Evolutionary conservation across 768 basidiomycete genomes (phyloP), one percentile per base, ranked within the genome.

Genomic region (Podaxis mareebaensis): DNA sequence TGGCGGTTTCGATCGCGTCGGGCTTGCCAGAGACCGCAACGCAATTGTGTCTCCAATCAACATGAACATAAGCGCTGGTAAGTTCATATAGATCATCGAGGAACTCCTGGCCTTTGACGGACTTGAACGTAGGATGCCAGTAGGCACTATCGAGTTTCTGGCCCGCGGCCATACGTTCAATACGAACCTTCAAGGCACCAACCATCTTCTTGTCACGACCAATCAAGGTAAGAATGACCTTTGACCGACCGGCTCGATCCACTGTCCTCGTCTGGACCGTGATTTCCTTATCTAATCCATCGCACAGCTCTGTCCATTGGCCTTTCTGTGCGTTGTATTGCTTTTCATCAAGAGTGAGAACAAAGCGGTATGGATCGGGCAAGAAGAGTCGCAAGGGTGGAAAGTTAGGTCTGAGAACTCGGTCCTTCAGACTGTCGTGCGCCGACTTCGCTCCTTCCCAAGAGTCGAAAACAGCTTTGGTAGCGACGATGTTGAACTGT

Each of bases 171-270:
- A 88, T 69, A 58, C 75, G 80, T 69, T 88, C 87, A 0, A 85
- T 82, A 57, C 86, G 75, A 13, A 88, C 86, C 73, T 87, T 88
- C 64, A 89, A 67, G 3, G 79, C 76, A 1, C 87, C 87, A 0
- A 82, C 78, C 1, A 79, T 79, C 66, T 83, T 81, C 71, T 83
- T 82, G 55, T 83, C 81, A 15, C 81, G 75, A 0, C 87, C 86
- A 0, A 74, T 66, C 20, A 87, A 75, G 4, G 73, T 77, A 44
- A 88, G 76, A 13, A 74, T 70, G 46, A 81, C 76, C 10, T 53
- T 65, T 10, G 66, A 66, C 5, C 65, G 67, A 4, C 67, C 63
- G 28, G 3, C 64, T 60, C 4, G 81, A 69, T 39, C 70, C 68
- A 40, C 75, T 76, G 0, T 77, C 75, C 17, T 74, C 64, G 58